Evolutionary conservation across 805 yeast species (phyloP).

Genomic region (Starmerella sp.): DNA sequence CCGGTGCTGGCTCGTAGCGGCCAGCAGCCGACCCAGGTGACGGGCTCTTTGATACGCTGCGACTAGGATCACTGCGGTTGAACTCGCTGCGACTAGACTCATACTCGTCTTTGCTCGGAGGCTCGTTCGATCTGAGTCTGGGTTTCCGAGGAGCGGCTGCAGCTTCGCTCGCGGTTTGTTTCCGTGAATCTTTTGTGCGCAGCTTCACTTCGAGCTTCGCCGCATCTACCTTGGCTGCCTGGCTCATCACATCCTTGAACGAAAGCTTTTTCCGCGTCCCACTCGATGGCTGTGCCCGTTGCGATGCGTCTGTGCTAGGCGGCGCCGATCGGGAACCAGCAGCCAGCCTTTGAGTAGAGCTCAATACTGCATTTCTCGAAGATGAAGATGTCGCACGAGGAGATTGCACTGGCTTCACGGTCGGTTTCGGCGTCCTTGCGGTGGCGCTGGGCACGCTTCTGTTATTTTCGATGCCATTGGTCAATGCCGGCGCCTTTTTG

Average conservation of each 20-base stretch:
- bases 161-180: neutral
- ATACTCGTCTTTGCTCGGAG: neutral
- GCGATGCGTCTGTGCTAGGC: neutral
- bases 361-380: neutral
- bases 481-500: too few relatives aligned
- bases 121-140: neutral
- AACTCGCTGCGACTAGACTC: neutral
- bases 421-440: too few relatives aligned
- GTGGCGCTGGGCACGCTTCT: too few relatives aligned
- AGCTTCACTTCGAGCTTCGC: slow-evolving; percentile 35
- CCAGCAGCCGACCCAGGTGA: too few relatives aligned
- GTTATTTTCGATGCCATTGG: too few relatives aligned
- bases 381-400: too few relatives aligned
- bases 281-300: neutral
- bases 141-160: neutral
- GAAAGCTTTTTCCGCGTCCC: slow-evolving; percentile 35
- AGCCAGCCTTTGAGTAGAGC: neutral
- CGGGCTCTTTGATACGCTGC: too few relatives aligned
- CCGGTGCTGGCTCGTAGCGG: slow-evolving; percentile 17
- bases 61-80: too few relatives aligned
- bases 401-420: too few relatives aligned
- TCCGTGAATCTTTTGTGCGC: slow-evolving; percentile 26
- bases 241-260: slow-evolving; percentile 57
- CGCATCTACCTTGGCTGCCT: slow-evolving; percentile 50
- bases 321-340: neutral